Percentiles rank a stretch among this genome's conserved stretches.
These are phyloP conservation scores for Sapria himalayana DNA, from an alignment of 345 rosid species.

Conservation along the genomic window DNA sequence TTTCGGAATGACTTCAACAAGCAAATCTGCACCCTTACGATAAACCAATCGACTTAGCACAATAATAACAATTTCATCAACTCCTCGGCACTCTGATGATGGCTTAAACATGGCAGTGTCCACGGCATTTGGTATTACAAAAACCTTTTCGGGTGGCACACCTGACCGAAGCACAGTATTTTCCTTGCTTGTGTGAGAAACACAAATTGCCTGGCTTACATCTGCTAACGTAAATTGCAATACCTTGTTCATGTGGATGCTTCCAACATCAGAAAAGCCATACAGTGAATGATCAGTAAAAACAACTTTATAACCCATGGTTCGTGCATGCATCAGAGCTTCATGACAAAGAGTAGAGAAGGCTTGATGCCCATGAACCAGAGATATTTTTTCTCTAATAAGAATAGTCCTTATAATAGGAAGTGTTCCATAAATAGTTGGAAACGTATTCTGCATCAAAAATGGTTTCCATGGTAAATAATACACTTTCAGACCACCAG, in stretches of 20 bases:
- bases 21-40: constrained; percentile 89
- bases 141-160: constrained; percentile 68
- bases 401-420: constrained; percentile 70
- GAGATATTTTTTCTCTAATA: constrained; percentile 48
- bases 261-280: constrained; percentile 89
- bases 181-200: constrained; percentile 93
- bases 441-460: constrained; percentile 66
- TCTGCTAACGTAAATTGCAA: constrained; percentile 88
- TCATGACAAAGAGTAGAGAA: constrained; percentile 95
- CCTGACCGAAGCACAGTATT: constrained; percentile 84
- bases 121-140: constrained; percentile 86
- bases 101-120: constrained; percentile 96
- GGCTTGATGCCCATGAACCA: constrained; percentile 96
- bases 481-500: constrained; percentile 79
- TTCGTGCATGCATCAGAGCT: constrained; percentile 84
- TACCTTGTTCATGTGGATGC: constrained; percentile 93
- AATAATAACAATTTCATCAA: constrained; percentile 51
- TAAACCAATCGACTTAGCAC: constrained; percentile 91
- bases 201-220: constrained; percentile 85
- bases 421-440: constrained; percentile 61
- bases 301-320: constrained; percentile 77
- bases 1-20: constrained; percentile 88
- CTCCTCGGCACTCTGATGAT: constrained; percentile 28
- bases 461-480: constrained; percentile 80
- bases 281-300: constrained; percentile 90